phyloP scores from a whole-genome alignment of 2,329 filamentous ascomycete genomes.

The Penicillium corylophilum region DNA sequence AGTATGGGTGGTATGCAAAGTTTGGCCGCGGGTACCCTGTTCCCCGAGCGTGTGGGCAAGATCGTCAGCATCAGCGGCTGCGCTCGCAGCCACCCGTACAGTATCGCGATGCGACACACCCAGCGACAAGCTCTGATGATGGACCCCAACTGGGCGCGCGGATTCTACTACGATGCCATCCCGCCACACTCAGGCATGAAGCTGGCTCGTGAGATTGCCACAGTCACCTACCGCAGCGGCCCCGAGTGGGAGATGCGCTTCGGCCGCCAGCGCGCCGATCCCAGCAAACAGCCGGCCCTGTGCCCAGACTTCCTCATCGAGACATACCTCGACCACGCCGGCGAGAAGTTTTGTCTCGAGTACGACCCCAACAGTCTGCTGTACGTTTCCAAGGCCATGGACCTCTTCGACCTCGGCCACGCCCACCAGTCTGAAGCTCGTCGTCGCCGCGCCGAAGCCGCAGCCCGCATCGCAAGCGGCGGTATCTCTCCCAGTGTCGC shows the following conservation, averaged over 20 bases:
- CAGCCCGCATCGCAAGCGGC: constrained; percentile 56
- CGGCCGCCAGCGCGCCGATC: constrained; percentile 80
- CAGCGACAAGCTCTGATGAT: constrained; percentile 98
- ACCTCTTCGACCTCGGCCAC: constrained; percentile 86
- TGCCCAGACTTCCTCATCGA: constrained; percentile 98
- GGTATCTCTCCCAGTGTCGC: constrained; percentile 28
- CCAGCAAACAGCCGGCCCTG: constrained; percentile 82
- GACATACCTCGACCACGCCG: constrained; percentile 95
- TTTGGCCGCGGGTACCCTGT: constrained; percentile 79
- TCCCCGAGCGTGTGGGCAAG: constrained; percentile 75
- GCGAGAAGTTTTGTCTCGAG: constrained; percentile 95
- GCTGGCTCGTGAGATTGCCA: constrained; percentile 93
- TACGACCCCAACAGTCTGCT: constrained; percentile 95
- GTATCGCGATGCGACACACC: constrained; percentile 97
- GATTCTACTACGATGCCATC: constrained; percentile 85
- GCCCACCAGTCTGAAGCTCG: constrained; percentile 65
- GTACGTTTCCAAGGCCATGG: constrained; percentile 98
- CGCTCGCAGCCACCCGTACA: constrained; percentile 92
- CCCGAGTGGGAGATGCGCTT: constrained; percentile 98
- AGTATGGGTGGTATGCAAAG: constrained; percentile 99
- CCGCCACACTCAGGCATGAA: constrained; percentile 98
- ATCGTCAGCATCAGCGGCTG: constrained; percentile 91
- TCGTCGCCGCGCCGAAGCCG: constrained; percentile 61
- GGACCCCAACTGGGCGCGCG: constrained; percentile 94
- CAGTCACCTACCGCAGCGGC: constrained; percentile 92